Evolutionary conservation across 371 early-diverging fungal species (phyloP), one percentile per base, ranked within the genome.

Genomic region (Mucor sp.): DNA sequence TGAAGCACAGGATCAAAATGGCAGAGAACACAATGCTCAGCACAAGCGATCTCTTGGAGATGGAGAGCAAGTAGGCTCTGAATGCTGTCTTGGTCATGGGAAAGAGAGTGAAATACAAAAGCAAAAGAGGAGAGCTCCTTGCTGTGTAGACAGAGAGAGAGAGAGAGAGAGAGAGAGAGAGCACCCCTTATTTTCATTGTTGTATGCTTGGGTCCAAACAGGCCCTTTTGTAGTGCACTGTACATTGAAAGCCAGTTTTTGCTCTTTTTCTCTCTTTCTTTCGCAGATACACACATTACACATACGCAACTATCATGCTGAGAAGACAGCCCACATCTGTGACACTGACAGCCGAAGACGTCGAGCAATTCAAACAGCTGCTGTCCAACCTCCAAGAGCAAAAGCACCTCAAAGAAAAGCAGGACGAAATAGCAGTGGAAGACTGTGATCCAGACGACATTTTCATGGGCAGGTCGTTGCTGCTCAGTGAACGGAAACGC

Each of bases 291-390:
- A 41, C 14, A 37, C 32, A 21, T 17, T n/a, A n/a, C n/a, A n/a
- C n/a, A n/a, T 47, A 3, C 9, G 1, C 1, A 3, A 35, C 9
- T 3, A 35, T 35, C 37, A 70, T 70, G 70, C 35, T 70, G 25
- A 48, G 58, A 32, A 56, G 62, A 27, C 39, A 57, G 23, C 66
- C 62, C 0, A 70, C 70, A 11, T 44, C 70, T n/a, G 60, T 62
- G 1, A 53, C 62, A 30, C 41, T 70, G 30, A 53, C 62, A 30
- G 30, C 66, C 5, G 32, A 25, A 21, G 70, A 70, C 27, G 21
- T 70, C 21, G 66, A 66, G 23, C n/a, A 28, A 9, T 66, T 70
- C 27, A 66, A 70, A 32, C 37, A 65, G 9, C 6, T 64, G 3
- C 11, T 69, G 19, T 27, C 17, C 35, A 11, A 63, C 9, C 55